Evolutionary conservation across 1,139 yeast genomes (phyloP).

Genomic region (Diutina pseudorugosa): DNA sequence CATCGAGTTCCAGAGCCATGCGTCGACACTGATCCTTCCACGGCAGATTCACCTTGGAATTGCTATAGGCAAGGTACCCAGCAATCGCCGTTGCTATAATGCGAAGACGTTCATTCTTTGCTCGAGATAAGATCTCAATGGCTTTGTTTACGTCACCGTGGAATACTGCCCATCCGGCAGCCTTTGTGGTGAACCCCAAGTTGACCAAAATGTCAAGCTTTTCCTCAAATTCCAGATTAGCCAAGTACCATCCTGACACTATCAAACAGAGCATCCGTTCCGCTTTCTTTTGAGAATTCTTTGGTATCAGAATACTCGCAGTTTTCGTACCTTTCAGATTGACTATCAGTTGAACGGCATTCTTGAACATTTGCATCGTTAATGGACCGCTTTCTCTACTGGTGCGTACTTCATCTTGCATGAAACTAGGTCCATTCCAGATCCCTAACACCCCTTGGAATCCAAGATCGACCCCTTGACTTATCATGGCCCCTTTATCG

Average conservation of each 20-base stretch:
- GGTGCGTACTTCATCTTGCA: slow-evolving; percentile 42
- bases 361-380: slow-evolving; percentile 33
- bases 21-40: slow-evolving; percentile 92
- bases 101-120: slow-evolving; percentile 50
- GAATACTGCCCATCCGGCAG: slow-evolving; percentile 97
- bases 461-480: slow-evolving; percentile 65
- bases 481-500: slow-evolving; percentile 56
- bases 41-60: slow-evolving; percentile 51
- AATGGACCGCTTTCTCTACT: slow-evolving; percentile 19
- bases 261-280: slow-evolving; percentile 63
- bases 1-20: slow-evolving; percentile 76
- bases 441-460: slow-evolving; percentile 82
- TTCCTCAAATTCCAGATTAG: slow-evolving; percentile 62
- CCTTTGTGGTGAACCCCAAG: slow-evolving; percentile 64
- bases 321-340: slow-evolving; percentile 32
- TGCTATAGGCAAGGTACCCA: slow-evolving; percentile 73
- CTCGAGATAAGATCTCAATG: slow-evolving; percentile 51
- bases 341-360: slow-evolving; percentile 31
- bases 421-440: slow-evolving; percentile 71
- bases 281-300: slow-evolving; percentile 20
- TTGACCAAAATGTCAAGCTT: slow-evolving; percentile 46
- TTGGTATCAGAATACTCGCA: slow-evolving; percentile 33
- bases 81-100: slow-evolving; percentile 92
- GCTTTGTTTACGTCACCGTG: slow-evolving; percentile 82
- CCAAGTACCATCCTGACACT: slow-evolving; percentile 87